Percentiles rank a stretch among this genome's conserved stretches.
Conservation (phyloP, 345 rosid species). For the Salix udensis region DNA sequence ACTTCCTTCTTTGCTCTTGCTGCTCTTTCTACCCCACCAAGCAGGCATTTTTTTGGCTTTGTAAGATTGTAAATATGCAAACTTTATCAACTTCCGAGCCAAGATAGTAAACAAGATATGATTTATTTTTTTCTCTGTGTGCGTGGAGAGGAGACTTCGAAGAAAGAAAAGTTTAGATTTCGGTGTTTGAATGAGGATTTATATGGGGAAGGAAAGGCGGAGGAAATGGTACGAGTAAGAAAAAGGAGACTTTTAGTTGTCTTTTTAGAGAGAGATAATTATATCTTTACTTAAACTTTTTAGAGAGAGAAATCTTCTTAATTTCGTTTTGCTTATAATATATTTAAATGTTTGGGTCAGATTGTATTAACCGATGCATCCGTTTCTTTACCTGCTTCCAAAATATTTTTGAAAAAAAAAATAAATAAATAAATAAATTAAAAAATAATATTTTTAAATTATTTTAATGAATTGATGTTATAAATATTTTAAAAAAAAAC, state of each 20-base stretch:
- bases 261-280: not conserved
- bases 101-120: not conserved
- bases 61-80: not conserved
- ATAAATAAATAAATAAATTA: too few species aligned
- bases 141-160: slow-evolving; percentile 1
- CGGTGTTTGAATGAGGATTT: slow-evolving; percentile 1
- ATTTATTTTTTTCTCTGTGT: not conserved
- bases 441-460: too few species aligned
- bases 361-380: too few species aligned
- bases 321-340: too few species aligned
- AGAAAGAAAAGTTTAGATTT: slow-evolving; percentile 12
- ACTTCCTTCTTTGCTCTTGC: slow-evolving; percentile 53
- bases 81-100: not conserved
- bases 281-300: not conserved
- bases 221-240: slow-evolving; percentile 13
- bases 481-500: too few species aligned
- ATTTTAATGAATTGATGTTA: too few species aligned
- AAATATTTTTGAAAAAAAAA: too few species aligned
- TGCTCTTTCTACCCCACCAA: slow-evolving; percentile 70
- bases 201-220: slow-evolving; percentile 9
- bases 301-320: not conserved
- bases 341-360: too few species aligned
- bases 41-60: slow-evolving; percentile 49
- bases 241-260: not conserved
- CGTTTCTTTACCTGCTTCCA: too few species aligned